phyloP scores from a whole-genome alignment of 108 stramenopile species.

The Cyclotella choctawhatcheeana region DNA sequence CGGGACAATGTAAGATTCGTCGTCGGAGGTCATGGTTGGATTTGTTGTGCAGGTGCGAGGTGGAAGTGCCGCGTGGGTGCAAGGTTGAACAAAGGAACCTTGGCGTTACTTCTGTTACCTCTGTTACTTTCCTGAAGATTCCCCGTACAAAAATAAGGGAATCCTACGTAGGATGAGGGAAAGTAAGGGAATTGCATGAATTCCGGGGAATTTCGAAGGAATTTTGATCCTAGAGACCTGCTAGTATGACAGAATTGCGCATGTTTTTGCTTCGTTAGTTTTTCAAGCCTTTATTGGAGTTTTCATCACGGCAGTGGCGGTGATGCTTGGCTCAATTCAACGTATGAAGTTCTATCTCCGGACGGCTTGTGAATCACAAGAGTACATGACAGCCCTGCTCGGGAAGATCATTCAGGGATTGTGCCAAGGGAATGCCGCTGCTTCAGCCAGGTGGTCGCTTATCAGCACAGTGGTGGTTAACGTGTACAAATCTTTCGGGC shows the following conservation, averaged over 20 bases:
- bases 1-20: no score
- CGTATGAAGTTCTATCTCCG: conserved; percentile 13
- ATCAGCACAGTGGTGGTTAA: neutral
- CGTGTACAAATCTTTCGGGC: neutral
- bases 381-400: neutral
- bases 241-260: conserved; percentile 12
- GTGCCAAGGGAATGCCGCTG: conserved; percentile 16
- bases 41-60: no score
- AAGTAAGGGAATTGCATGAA: no score
- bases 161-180: no score
- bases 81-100: no score
- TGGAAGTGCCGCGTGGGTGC: no score
- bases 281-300: conserved; percentile 9
- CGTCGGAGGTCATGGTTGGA: no score
- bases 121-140: no score
- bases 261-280: conserved; percentile 7
- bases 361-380: conserved; percentile 7
- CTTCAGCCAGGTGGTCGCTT: conserved; percentile 1
- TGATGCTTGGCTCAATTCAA: conserved; percentile 8
- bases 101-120: no score
- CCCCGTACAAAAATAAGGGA: no score
- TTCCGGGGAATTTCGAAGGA: no score
- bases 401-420: conserved; percentile 7
- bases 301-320: neutral
- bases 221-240: no score